These are phyloP conservation scores for Pseudopithomyces chartarum DNA, from an alignment of 2,329 filamentous ascomycete genomes.

Conservation along the genomic window DNA sequence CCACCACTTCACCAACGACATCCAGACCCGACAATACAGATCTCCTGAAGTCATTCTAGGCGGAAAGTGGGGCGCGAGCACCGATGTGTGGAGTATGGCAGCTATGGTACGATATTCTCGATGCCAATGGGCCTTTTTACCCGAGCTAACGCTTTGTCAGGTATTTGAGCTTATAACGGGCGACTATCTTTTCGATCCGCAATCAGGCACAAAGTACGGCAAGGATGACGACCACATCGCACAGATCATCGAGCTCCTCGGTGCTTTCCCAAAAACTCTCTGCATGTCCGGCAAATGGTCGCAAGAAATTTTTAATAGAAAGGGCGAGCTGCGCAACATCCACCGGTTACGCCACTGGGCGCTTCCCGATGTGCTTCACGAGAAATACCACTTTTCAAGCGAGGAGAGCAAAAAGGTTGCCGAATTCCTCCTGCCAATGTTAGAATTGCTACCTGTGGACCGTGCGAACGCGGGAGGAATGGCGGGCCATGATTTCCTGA, in stretches of 20 bases:
- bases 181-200: slow-evolving; percentile 97
- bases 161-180: slow-evolving; percentile 97
- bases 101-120: slow-evolving; percentile 76
- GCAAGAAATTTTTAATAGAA: slow-evolving; percentile 98
- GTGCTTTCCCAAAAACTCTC: slow-evolving; percentile 88
- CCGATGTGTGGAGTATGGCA: slow-evolving; percentile 99
- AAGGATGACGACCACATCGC: slow-evolving; percentile 99
- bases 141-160: slow-evolving; percentile 54
- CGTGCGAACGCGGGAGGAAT: slow-evolving; percentile 95
- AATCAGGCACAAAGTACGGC: slow-evolving; percentile 97
- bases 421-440: slow-evolving; percentile 86
- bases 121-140: neutral
- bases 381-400: slow-evolving; percentile 94
- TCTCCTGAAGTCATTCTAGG: slow-evolving; percentile 97
- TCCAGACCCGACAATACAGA: slow-evolving; percentile 95
- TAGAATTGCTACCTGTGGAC: slow-evolving; percentile 85
- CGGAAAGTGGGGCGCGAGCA: slow-evolving; percentile 98
- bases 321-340: slow-evolving; percentile 96
- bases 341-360: slow-evolving; percentile 96
- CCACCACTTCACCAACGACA: slow-evolving; percentile 99
- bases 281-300: slow-evolving; percentile 96
- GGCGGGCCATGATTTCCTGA: slow-evolving; percentile 81
- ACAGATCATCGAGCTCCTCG: slow-evolving; percentile 96
- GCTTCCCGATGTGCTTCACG: slow-evolving; percentile 85
- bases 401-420: slow-evolving; percentile 79